Base-by-base conservation (phyloP, 1,284 basidiomycete species). In the Microbotryomycetes sp. region DNA sequence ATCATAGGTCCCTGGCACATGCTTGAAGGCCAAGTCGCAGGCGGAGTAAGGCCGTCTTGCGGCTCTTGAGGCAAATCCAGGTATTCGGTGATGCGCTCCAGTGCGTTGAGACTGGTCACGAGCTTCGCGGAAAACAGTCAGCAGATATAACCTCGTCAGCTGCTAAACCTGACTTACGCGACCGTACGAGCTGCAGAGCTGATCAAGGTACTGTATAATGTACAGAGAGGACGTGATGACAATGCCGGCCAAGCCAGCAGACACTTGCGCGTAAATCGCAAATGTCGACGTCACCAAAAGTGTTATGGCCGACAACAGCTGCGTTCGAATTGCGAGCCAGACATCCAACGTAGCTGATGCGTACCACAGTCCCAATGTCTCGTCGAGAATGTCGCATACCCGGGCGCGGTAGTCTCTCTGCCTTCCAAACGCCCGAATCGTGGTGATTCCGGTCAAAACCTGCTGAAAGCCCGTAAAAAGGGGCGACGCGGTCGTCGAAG, bases 21-120 rank as follows among this genome's bases (percentile, higher is more conserved):
- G 53, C 90, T 71, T 0, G 84, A 79, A 1, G 89, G 84, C 74
- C 74, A 75, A 0, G 53, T 63, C 0, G 74, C 71, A 0, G 74
- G 74, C 1, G 72, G 65, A 1, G 50, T 29, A 2, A 27, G 6
- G 1, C 59, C 65, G 2, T 26, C 66, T 23, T 26, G 29, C 46
- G 4, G 89, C 73, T 93, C 91, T 71, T 89, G 87, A 0, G 89
- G 87, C n/a, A 93, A 79, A 56, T 87, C 81, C 21, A 93, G 81
- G 72, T 93, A 94, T 77, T 94, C 91, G 4, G 88, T 82, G 6
- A 93, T 81, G 60, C 91, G 85, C 75, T 96, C 92, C 5, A 94
- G 86, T 6, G 83, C 83, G 75, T 88, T 88, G 87, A 75, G 61
- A 48, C 67, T 66, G 28, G 70, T 69, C 4, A 70, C 64, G 13